Conservation (phyloP, 257 asterid genomes). For the Solanum tarijense region DNA sequence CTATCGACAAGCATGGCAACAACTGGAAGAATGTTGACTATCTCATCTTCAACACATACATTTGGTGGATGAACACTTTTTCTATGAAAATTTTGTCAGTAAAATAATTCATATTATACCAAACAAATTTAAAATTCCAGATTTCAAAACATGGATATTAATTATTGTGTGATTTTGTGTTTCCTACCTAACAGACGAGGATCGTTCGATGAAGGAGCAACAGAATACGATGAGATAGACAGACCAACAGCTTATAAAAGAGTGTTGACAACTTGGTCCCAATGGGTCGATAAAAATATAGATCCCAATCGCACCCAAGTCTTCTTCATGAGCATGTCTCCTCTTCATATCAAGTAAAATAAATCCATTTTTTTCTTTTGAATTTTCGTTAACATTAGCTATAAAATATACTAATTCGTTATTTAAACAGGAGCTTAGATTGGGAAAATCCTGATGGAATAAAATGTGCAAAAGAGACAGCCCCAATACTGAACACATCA, state of each 20-base stretch:
- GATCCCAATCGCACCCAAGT: neutral
- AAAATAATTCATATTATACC: neutral
- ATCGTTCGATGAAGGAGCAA: neutral
- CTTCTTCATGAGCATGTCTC: neutral
- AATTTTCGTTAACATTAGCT: neutral
- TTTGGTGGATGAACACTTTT: neutral
- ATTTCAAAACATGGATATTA: neutral
- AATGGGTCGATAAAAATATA: neutral
- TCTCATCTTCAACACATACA: neutral
- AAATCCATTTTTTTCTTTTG: neutral
- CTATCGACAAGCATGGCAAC: constrained; percentile 62
- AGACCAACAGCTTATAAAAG: neutral
- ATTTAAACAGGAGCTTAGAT: neutral
- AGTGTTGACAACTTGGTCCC: neutral
- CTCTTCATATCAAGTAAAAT: neutral
- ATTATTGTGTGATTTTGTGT: neutral
- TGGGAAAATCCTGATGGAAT: neutral
- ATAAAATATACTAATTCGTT: neutral
- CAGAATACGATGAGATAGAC: neutral
- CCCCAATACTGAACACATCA: neutral
- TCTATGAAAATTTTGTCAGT: neutral
- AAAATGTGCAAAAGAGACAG: neutral
- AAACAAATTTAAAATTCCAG: neutral
- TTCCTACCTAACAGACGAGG: neutral
- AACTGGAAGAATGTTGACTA: constrained; percentile 37